phyloP scores from a whole-genome alignment of 192 early-diverging fungal genomes.

The Paraglomus brasilianum region DNA sequence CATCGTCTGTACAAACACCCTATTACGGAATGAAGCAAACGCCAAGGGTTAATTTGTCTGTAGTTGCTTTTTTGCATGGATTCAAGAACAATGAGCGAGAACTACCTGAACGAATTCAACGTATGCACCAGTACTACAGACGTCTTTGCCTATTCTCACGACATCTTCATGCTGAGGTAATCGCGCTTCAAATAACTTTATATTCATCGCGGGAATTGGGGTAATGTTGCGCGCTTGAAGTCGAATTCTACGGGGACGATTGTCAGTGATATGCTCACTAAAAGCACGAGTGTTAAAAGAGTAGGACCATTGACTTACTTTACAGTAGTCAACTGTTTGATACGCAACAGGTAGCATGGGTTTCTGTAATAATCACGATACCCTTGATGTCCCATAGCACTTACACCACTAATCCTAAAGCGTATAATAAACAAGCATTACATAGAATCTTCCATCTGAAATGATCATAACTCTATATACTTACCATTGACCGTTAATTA shows the following conservation, averaged over 20 bases:
- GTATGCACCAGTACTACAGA: constrained; percentile 59
- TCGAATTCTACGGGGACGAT: constrained; percentile 49
- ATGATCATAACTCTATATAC: constrained; percentile 10
- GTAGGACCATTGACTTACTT: constrained; percentile 40
- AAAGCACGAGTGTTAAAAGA: neutral
- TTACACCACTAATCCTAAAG: constrained; percentile 51
- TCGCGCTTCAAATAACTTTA: constrained; percentile 63
- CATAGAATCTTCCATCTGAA: neutral
- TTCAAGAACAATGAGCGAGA: no score
- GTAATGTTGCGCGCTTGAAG: constrained; percentile 65
- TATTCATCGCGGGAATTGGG: constrained; percentile 64
- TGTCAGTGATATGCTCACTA: neutral
- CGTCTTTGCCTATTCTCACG: constrained; percentile 57
- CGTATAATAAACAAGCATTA: neutral
- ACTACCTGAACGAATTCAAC: constrained; percentile 48
- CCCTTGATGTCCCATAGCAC: constrained; percentile 59
- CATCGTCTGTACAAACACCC: constrained; percentile 51
- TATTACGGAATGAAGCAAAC: constrained; percentile 33
- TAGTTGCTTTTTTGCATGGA: no score
- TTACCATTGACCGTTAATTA: constrained; percentile 56
- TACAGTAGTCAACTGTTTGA: constrained; percentile 55
- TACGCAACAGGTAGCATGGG: constrained; percentile 66
- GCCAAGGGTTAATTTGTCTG: no score
- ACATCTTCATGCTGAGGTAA: constrained; percentile 44
- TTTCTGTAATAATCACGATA: constrained; percentile 57